Base-by-base conservation (phyloP, 495 filamentous ascomycete genomes). In the Talaromyces ruber region DNA sequence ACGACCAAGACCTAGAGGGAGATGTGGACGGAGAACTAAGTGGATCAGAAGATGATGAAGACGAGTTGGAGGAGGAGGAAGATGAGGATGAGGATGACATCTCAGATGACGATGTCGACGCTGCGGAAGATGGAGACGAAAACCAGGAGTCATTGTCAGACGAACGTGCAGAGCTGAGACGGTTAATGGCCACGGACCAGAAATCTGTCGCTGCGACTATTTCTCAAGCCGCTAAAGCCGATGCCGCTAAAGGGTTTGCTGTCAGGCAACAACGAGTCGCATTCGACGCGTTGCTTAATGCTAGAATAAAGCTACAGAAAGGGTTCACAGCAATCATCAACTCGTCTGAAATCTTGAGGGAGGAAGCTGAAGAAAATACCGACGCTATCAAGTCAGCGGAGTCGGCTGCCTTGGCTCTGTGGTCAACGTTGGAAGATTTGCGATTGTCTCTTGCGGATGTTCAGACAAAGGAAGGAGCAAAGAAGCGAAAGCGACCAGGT, bases 221-320 rank as follows among this genome's bases (percentile, higher is more conserved):
- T 56, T 86, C 88, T 2, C 79, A 88, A 67, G 87, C 90, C 8
- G 88, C 86, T 43, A 85, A 88, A 69, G 83, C 82, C 53, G 94
- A 98, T 72, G 82, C 88, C 2, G 82, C 84, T 11, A 98, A 98
- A 77, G 94, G 94, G 24, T 77, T 77, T 62, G 93, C 93, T 2
- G 88, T 98, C 30, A 91, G 90, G 66, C 75, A 83, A 56, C 94
- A 98, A 72, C 83, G 91, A 59, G 85, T 84, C 57, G 86, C 86
- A 11, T 98, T 97, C 69, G 93, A 98, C 64, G 81, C 87, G 2
- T 82, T 98, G 3, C 81, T 98, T 21, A 92, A 94, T 72, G 82
- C 88, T 22, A 86, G 94, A 6, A 96, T 98, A 67, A 88, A 90
- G 61, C 75, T 98, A 7, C 94, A 98, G 67, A 97, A 97, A 71